Evolutionary conservation across 2,329 filamentous ascomycete genomes (phyloP).

Genomic region (Biscogniauxia sp.): DNA sequence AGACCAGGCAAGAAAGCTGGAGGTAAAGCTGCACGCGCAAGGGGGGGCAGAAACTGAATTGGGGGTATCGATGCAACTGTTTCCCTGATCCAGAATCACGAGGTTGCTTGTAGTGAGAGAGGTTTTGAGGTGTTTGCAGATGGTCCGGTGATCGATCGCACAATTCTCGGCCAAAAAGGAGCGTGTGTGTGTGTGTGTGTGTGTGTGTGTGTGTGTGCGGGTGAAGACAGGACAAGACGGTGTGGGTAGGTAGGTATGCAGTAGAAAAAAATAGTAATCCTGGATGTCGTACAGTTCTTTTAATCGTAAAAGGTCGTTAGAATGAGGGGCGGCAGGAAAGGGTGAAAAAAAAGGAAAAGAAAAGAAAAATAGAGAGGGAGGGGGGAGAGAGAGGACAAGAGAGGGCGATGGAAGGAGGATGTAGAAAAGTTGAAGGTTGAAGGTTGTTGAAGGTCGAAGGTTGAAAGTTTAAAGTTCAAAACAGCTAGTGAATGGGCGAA

Average conservation of each 20-base stretch:
- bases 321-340: neutral
- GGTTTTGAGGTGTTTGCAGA: constrained; percentile 2
- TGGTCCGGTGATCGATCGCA: neutral
- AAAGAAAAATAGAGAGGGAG: neutral
- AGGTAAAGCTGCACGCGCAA: too few species aligned
- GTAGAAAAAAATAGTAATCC: neutral
- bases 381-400: too few species aligned
- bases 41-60: neutral
- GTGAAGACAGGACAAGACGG: neutral
- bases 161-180: neutral
- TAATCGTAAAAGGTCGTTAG: neutral
- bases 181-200: neutral
- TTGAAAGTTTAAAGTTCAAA: neutral
- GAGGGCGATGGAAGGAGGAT: neutral
- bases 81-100: neutral
- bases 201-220: neutral
- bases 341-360: constrained; percentile 1
- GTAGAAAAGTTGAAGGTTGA: neutral
- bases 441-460: neutral
- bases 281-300: neutral
- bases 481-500: neutral
- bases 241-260: neutral
- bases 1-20: constrained; percentile 1
- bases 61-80: neutral
- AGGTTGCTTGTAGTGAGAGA: neutral